phyloP scores from a whole-genome alignment of 1,139 yeast genomes.

The Pichia inconspicua region DNA sequence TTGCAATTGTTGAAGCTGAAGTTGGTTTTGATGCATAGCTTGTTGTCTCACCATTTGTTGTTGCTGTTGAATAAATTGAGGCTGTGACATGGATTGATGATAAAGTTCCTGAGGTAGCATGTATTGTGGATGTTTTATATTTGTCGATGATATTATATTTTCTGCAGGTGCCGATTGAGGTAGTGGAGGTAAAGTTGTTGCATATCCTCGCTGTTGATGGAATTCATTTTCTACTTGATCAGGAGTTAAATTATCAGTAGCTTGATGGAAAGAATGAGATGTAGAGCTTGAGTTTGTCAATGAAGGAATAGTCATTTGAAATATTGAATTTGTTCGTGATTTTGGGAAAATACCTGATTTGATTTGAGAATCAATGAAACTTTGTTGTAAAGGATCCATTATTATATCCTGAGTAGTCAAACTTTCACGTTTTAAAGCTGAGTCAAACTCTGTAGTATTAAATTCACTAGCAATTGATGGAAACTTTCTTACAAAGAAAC shows the following conservation, averaged over 20 bases:
- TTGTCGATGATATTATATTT: neutral
- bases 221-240: neutral
- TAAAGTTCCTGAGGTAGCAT: neutral
- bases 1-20: neutral
- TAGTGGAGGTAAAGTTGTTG: neutral
- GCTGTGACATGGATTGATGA: neutral
- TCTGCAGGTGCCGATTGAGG: neutral
- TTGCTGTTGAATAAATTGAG: neutral
- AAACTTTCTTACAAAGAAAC: constrained; percentile 21
- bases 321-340: constrained; percentile 6
- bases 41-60: neutral
- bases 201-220: neutral
- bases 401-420: constrained; percentile 18
- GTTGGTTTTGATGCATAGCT: neutral
- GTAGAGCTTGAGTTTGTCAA: constrained; percentile 1
- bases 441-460: constrained; percentile 36
- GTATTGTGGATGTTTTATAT: neutral
- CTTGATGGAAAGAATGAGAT: neutral
- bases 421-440: constrained; percentile 36
- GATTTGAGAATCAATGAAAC: neutral
- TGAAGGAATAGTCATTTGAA: constrained; percentile 4
- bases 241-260: neutral
- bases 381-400: constrained; percentile 5
- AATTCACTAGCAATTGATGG: constrained; percentile 26
- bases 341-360: neutral